Evolutionary conservation across 2,329 filamentous ascomycete genomes (phyloP), one percentile per base, ranked within the genome.

Genomic region (Aspergillus pseudoterreus): DNA sequence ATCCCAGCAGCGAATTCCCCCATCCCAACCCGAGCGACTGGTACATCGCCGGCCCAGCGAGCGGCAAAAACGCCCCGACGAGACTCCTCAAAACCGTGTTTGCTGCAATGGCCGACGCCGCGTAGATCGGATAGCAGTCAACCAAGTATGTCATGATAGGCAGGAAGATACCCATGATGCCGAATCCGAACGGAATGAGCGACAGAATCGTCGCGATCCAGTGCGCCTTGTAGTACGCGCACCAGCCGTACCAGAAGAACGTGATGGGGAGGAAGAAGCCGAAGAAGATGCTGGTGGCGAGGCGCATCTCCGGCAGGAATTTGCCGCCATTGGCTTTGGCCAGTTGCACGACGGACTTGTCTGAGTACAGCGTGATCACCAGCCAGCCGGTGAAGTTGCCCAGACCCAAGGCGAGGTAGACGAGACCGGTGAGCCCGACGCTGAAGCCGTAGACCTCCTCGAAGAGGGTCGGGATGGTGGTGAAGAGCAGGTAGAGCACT

Each of bases 381-480:
- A 73, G 95, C 91, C 66, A 94, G 12, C 73, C 71, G 3, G 78
- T 64, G 39, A 79, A 64, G 22, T 70, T 72, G 30, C 82, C 82
- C 17, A 81, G 69, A 2, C 81, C 81, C 38, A 85, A 82, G 11
- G 88, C 90, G 5, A 85, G 62, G 67, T 94, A 96, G 0, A 89
- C 81, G 6, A 95, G 80, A 0, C 91, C 90, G 0, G 84, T 82
- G 36, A 86, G 72, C 0, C 87, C 84, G 0, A 85, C 76, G 1
- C 78, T 78, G 90, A 90, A 96, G 49, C 88, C 88, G 11, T 91
- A 85, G 49, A 81, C 67, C 45, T 85, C 75, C 6, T 78, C 77
- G 69, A 92, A 95, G 45, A 94, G 85, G 52, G 94, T 86, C 0
- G 90, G 90, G 66, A 94, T 94, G 9, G 88, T 88, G 12, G 95